Evolutionary conservation across 176 grass and related monocot species (phyloP).

Genomic region (Zoysia japonica): DNA sequence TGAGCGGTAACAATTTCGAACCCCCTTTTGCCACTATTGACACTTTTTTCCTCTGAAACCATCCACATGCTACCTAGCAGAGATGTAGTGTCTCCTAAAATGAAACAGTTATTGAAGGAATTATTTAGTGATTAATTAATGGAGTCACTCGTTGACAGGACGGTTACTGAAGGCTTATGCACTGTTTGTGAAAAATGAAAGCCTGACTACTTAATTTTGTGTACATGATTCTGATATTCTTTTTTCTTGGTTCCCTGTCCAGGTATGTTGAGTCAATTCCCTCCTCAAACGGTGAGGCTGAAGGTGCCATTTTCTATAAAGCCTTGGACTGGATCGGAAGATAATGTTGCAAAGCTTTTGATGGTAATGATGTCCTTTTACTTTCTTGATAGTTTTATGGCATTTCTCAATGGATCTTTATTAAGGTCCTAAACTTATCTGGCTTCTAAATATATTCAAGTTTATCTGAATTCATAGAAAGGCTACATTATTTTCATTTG

Average conservation of each 20-base stretch:
- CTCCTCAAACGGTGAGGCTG: constrained; percentile 62
- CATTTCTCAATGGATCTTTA: background rate
- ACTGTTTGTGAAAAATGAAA: constrained; percentile 9
- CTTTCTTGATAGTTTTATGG: constrained; percentile 8
- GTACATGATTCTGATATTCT: constrained; percentile 14
- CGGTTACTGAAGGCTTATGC: background rate
- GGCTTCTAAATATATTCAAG: background rate
- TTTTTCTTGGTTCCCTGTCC: background rate
- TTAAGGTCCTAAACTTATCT: constrained; percentile 34
- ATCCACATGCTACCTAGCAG: background rate
- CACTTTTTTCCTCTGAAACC: constrained; percentile 6
- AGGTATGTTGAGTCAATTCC: constrained; percentile 82
- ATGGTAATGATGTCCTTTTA: constrained; percentile 61
- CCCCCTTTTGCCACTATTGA: background rate
- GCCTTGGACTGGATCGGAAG: constrained; percentile 82
- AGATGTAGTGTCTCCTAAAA: background rate
- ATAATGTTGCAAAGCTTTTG: constrained; percentile 87
- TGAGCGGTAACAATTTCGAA: constrained; percentile 13
- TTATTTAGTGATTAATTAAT: constrained; percentile 1
- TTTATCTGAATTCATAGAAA: background rate
- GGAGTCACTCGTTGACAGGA: background rate
- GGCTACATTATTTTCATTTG: background rate
- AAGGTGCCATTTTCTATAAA: constrained; percentile 70
- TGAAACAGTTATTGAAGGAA: background rate
- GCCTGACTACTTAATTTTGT: background rate